These are phyloP conservation scores for Picea sitchensis DNA, from an alignment of 75 land plant species.

Conservation along the genomic window DNA sequence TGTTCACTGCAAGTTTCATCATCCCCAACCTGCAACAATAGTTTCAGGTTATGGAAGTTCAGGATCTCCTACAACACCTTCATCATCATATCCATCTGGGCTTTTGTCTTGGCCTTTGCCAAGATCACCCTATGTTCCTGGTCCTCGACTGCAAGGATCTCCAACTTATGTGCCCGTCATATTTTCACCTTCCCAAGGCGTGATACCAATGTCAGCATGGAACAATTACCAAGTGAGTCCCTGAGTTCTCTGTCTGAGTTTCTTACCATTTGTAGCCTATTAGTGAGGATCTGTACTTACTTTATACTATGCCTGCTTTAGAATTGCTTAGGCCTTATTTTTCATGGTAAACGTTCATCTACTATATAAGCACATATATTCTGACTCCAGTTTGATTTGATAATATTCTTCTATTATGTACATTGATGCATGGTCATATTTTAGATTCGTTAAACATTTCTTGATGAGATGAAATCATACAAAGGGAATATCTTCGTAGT, in stretches of 20 bases:
- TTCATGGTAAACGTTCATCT: not conserved
- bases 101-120: conserved; percentile 52
- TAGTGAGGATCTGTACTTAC: not conserved
- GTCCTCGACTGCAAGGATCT: conserved; percentile 39
- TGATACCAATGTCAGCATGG: conserved; percentile 40
- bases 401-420: too few species aligned
- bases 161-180: conserved; percentile 46
- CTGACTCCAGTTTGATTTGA: too few species aligned
- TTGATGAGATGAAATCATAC: too few species aligned
- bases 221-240: conserved; percentile 48
- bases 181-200: conserved; percentile 31
- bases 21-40: conserved; percentile 69
- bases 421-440: too few species aligned
- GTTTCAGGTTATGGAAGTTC: conserved; percentile 34
- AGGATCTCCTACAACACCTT: conserved; percentile 35
- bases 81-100: conserved; percentile 37
- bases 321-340: not conserved
- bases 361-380: not conserved
- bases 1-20: conserved; percentile 84
- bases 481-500: too few species aligned
- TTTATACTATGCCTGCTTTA: not conserved
- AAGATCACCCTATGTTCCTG: conserved; percentile 40
- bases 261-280: not conserved
- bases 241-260: not conserved
- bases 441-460: too few species aligned